These are phyloP conservation scores for Ilex aquifolium DNA, from an alignment of 257 asterid species.

Conservation along the genomic window DNA sequence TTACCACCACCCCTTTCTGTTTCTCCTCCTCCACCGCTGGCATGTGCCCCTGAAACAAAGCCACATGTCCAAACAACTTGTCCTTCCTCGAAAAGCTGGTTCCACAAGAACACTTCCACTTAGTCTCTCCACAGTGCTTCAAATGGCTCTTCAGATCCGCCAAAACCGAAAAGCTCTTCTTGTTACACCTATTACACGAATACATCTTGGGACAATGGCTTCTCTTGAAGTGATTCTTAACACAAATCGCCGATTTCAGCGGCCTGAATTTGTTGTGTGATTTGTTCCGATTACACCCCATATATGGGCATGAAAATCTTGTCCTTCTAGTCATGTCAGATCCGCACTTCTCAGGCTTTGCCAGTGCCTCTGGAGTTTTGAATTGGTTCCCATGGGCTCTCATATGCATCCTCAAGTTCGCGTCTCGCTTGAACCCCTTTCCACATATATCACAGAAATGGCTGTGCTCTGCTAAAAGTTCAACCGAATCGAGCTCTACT, in stretches of 20 bases:
- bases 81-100: slow-evolving; percentile 83
- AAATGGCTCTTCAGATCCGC: slow-evolving; percentile 88
- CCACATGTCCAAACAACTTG: slow-evolving; percentile 84
- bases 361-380: slow-evolving; percentile 73
- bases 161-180: slow-evolving; percentile 72
- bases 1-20: slow-evolving; percentile 8
- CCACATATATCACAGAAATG: slow-evolving; percentile 89
- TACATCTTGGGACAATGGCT: slow-evolving; percentile 93
- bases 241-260: slow-evolving; percentile 64
- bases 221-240: slow-evolving; percentile 88
- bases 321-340: slow-evolving; percentile 18
- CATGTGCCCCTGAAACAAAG: slow-evolving; percentile 89
- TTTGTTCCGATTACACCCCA: slow-evolving; percentile 72
- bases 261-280: slow-evolving; percentile 67
- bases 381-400: slow-evolving; percentile 83
- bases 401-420: slow-evolving; percentile 96
- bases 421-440: slow-evolving; percentile 89
- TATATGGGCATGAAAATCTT: slow-evolving; percentile 78
- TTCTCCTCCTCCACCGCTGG: slow-evolving; percentile 51
- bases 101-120: slow-evolving; percentile 86
- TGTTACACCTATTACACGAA: slow-evolving; percentile 58
- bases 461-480: slow-evolving; percentile 73
- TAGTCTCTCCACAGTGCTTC: slow-evolving; percentile 80
- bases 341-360: slow-evolving; percentile 45
- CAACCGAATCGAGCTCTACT: slow-evolving; percentile 71